phyloP scores from a whole-genome alignment of 208 protist genomes.

The Crithidia bombi region DNA sequence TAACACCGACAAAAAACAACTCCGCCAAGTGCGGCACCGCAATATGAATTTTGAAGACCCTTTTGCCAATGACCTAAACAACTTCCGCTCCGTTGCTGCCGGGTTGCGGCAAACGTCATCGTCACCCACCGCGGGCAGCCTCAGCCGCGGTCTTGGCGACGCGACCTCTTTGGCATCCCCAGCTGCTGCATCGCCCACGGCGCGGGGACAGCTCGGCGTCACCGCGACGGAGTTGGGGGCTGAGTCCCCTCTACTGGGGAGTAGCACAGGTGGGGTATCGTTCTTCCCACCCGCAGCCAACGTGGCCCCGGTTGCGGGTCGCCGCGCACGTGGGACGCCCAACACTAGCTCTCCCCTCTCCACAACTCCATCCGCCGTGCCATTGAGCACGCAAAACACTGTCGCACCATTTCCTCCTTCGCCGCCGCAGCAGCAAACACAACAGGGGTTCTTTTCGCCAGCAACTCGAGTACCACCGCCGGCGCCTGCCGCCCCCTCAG shows the following conservation, averaged over 20 bases:
- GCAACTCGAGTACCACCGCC: neutral
- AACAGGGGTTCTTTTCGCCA: neutral
- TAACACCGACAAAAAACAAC: no score
- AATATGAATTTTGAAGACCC: slow-evolving; percentile 74
- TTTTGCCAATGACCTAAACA: slow-evolving; percentile 64
- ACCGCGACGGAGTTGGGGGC: neutral
- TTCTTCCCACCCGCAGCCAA: slow-evolving; percentile 5
- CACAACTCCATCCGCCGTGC: neutral
- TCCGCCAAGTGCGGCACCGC: neutral
- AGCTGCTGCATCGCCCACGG: neutral
- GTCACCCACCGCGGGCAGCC: slow-evolving; percentile 6
- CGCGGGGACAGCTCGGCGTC: slow-evolving; percentile 5
- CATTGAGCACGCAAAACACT: neutral
- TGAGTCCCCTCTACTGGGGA: neutral
- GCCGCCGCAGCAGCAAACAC: neutral
- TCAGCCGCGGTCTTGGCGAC: slow-evolving; percentile 1
- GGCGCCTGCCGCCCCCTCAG: slow-evolving; percentile 1
- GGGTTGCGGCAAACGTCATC: slow-evolving; percentile 17
- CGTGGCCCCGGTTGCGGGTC: slow-evolving; percentile 29
- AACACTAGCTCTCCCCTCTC: slow-evolving; percentile 12
- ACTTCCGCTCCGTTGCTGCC: slow-evolving; percentile 24
- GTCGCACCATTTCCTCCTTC: neutral
- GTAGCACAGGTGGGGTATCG: slow-evolving; percentile 3
- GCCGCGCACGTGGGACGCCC: slow-evolving; percentile 18
- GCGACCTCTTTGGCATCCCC: neutral